Base-by-base conservation (phyloP, 2,329 filamentous ascomycete genomes). In the Metarhizium guizhouense region DNA sequence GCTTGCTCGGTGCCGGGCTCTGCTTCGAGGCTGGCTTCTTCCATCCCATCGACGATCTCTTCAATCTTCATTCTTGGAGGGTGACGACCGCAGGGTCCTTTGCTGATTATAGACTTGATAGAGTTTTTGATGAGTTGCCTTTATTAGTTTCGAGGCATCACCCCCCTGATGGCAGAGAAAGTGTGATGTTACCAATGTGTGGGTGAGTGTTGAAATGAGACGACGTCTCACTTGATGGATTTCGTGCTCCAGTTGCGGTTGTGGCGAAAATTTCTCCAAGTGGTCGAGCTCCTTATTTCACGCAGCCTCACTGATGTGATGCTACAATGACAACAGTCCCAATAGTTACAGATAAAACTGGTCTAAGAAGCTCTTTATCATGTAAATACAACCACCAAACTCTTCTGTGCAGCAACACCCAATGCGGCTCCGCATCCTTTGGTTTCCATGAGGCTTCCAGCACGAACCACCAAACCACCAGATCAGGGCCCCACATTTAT, bases 41-140 rank as follows among this genome's bases (percentile, higher is more conserved):
- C 71, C 64, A 77, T 65, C 56, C 72, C 69, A 43, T 76, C 68
- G 30, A 69, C 70, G 58, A 78, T 68, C 58, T 77, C 71, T 57
- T 77, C 71, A 50, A 76, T 67, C 38, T 70, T 65, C 72, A 76
- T 71, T 16, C 11, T 43, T 36, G 34, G 34, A 8, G 13, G 34
- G 8, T 8, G 13, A 13, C 8, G 7, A 13, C 34, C 34, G 13
- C 34, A 13, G 13, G 34, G 34, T 8, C 34, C 13, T 36, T 36
- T 8, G 13, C 7, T 8, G 34, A 8, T 36, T 36, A 13, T 36
- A 36, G 13, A 36, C 34, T 36, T 36, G 34, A 36, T 3, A 36
- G 34, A 3, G 7, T 13, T 3, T 8, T 13, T 10, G 8, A 13
- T 8, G 13, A 36, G 13, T 13, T 11, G 34, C 13, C 34, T 36